Evolutionary conservation across 345 rosid species (phyloP), one percentile per base, ranked within the genome.

Genomic region (Litchi chinensis): DNA sequence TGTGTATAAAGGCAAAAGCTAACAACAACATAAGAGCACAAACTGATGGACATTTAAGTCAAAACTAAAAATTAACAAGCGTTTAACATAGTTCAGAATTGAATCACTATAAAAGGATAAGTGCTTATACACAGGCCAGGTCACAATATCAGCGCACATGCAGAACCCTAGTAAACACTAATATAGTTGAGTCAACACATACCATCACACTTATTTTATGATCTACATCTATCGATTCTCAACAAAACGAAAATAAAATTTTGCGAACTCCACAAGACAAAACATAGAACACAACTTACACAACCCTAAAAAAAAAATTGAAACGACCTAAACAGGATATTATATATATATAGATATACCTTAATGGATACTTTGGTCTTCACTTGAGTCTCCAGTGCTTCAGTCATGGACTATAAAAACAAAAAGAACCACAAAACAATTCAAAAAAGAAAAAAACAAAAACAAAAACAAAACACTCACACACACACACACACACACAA

Each of bases 361-460:
- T 88, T 91, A 71, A 96, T 88, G 2, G 92, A 11, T 66, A 96
- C 97, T 89, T 96, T 95, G 90, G 91, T 93, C 90, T 93, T 95
- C 90, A 93, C 96, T 82, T 93, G 95, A 56, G 87, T 80, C 81
- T 93, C 99, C 85, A 95, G 82, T 40, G 98, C 98, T 82, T 93
- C 99, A 76, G 98, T 94, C 98, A 96, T 94, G 72, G 99, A 96
- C 99, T 96, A 80, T 52, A 70, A 72, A 22, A 22, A 60, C 46
- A 77, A 40, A 16, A 26, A 3, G 59, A 11, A 54, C 6, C 59
- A 54, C n/a, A 72, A 54, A 82, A 60, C 16, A 60, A 40, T 76
- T 48, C 18, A 57, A 60, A 16, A 57, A 44, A 2, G 40, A 15
- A 69, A 62, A 56, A 24, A 43, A 8, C 15, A n/a, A 37, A n/a